Evolutionary conservation across 1,284 basidiomycete genomes (phyloP).

Genomic region (Heterobasidion occidentale): DNA sequence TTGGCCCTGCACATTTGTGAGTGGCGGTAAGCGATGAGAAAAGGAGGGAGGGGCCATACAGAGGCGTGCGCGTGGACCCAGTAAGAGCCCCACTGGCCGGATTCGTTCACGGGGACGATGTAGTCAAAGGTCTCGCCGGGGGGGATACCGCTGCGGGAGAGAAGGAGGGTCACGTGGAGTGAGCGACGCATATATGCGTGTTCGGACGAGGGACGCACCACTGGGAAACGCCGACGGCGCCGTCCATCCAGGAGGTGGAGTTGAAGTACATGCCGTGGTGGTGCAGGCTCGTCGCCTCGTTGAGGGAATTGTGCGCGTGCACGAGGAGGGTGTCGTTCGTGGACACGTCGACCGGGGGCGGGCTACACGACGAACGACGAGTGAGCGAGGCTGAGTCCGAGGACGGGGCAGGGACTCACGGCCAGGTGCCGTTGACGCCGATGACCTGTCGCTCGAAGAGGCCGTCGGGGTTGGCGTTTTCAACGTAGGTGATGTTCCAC

Average conservation of each 20-base stretch:
- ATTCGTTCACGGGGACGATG: constrained; percentile 65
- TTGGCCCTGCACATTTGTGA: constrained; percentile 49
- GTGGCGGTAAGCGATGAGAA: neutral
- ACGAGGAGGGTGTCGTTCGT: constrained; percentile 68
- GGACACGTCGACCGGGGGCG: constrained; percentile 71
- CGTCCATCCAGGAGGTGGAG: constrained; percentile 80
- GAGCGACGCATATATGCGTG: neutral
- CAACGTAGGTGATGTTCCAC: constrained; percentile 78
- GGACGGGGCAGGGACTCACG: constrained; percentile 43
- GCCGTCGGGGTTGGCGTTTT: constrained; percentile 70
- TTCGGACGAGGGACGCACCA: constrained; percentile 54
- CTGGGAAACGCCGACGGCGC: constrained; percentile 76
- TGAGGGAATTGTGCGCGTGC: constrained; percentile 70
- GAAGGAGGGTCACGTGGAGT: neutral
- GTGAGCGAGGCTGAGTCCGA: neutral
- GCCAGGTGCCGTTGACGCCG: constrained; percentile 89
- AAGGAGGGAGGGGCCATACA: constrained; percentile 25
- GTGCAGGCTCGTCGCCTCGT: constrained; percentile 59
- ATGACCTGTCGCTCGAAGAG: constrained; percentile 68
- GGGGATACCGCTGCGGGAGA: constrained; percentile 68
- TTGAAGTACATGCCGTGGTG: constrained; percentile 96
- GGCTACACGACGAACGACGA: constrained; percentile 33
- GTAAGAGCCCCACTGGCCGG: constrained; percentile 78
- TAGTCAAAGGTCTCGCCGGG: constrained; percentile 71
- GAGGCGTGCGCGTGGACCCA: constrained; percentile 77